A percentile compares a stretch with the other conserved stretches of the same genome.
Evolutionary conservation across 2,329 filamentous ascomycete genomes (phyloP).

Genomic region (Tolypocladium album): DNA sequence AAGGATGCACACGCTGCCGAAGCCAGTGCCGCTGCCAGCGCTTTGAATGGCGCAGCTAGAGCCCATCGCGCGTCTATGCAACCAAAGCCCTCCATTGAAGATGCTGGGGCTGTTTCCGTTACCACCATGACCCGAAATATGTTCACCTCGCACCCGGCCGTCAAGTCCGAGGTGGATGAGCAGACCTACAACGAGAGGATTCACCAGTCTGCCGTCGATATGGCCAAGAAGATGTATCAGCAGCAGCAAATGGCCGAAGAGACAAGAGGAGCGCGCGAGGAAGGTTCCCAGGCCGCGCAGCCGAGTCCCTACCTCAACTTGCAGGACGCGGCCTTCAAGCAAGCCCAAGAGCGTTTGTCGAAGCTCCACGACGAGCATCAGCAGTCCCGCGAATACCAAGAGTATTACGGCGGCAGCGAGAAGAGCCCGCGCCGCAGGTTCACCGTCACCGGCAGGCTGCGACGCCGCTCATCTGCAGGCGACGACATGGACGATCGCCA

Average conservation of each 20-base stretch:
- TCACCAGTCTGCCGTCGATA: constrained; percentile 73
- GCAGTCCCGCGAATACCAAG: constrained; percentile 53
- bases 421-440: constrained; percentile 29
- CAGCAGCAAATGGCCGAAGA: constrained; percentile 52
- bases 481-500: constrained; percentile 58
- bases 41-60: constrained; percentile 60
- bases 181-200: constrained; percentile 60
- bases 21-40: constrained; percentile 47
- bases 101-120: constrained; percentile 55
- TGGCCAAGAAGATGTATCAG: constrained; percentile 81
- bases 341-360: constrained; percentile 72
- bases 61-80: constrained; percentile 45
- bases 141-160: constrained; percentile 66
- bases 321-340: constrained; percentile 77
- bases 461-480: constrained; percentile 52
- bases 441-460: constrained; percentile 42
- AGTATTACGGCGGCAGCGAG: constrained; percentile 58
- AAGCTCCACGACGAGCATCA: constrained; percentile 65
- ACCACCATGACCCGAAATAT: constrained; percentile 62
- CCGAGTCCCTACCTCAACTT: constrained; percentile 52
- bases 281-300: constrained; percentile 23
- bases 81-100: constrained; percentile 37
- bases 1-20: constrained; percentile 5
- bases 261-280: constrained; percentile 28
- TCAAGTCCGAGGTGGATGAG: constrained; percentile 64